Evolutionary conservation across 192 early-diverging fungal species (phyloP).

Genomic region (Haplosporangium gracile): DNA sequence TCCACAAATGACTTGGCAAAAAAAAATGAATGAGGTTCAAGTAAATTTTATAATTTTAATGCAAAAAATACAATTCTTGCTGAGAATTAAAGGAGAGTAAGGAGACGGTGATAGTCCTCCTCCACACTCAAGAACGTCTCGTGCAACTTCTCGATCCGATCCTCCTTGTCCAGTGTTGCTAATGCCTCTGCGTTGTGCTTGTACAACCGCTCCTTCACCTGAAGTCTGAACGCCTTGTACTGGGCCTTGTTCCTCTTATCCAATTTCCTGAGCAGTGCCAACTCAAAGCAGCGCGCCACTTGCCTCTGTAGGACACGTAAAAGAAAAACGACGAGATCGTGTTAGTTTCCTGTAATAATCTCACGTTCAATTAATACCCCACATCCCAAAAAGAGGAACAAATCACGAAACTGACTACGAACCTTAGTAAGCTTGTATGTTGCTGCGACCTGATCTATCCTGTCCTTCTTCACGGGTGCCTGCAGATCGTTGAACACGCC

Average conservation of each 20-base stretch:
- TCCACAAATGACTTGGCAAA: background rate
- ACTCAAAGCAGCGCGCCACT: conserved; percentile 85
- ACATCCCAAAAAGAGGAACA: background rate
- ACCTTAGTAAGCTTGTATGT: conserved; percentile 86
- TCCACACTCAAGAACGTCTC: conserved; percentile 82
- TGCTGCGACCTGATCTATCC: conserved; percentile 62
- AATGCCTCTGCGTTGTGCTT: conserved; percentile 83
- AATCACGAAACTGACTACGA: background rate
- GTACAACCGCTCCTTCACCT: conserved; percentile 89
- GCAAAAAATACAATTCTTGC: background rate
- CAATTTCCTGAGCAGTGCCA: conserved; percentile 73
- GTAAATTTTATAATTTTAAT: background rate
- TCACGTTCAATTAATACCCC: background rate
- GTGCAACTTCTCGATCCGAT: conserved; percentile 78
- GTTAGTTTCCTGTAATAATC: background rate
- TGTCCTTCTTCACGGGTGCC: conserved; percentile 68
- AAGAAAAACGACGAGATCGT: background rate
- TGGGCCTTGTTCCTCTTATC: conserved; percentile 64
- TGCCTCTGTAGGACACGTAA: conserved; percentile 71
- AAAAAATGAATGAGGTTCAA: background rate
- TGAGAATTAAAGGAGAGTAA: conserved; percentile 26
- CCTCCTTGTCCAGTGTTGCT: conserved; percentile 69
- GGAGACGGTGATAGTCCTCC: conserved; percentile 77
- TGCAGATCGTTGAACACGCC: conserved; percentile 71
- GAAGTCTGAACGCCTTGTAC: conserved; percentile 75